Percentiles rank a stretch among this genome's conserved stretches.
Evolutionary conservation across 306 rosid species (phyloP).

Genomic region (Urtica urens): DNA sequence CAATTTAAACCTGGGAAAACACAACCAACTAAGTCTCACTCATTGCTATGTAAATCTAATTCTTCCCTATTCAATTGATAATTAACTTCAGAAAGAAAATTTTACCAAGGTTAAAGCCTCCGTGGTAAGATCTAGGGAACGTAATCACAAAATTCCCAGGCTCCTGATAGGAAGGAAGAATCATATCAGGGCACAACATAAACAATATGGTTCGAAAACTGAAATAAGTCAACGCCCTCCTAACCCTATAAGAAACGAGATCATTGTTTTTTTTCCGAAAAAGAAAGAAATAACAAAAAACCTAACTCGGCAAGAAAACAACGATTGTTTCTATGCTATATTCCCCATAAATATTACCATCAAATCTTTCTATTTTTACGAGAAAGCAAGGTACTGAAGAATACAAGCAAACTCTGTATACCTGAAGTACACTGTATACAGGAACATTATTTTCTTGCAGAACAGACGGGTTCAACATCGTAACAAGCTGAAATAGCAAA

Average conservation of each 20-base stretch:
- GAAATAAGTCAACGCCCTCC: background rate
- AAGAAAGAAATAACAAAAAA: no score
- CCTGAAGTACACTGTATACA: conserved; percentile 82
- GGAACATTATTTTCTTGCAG: conserved; percentile 84
- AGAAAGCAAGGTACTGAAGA: no score
- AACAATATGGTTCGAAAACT: background rate
- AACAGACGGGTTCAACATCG: conserved; percentile 96
- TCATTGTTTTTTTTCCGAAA: no score
- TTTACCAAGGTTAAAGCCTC: conserved; percentile 95
- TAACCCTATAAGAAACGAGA: no score
- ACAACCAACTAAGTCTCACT: conserved; percentile 9
- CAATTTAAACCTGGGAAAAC: conserved; percentile 75
- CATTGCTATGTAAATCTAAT: conserved; percentile 3
- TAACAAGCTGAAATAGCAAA: conserved; percentile 94
- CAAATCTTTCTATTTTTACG: no score
- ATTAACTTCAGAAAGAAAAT: conserved; percentile 13
- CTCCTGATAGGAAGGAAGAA: conserved; percentile 47
- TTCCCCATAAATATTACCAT: no score
- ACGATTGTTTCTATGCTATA: no score
- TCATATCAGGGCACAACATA: conserved; percentile 5
- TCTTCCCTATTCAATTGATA: conserved; percentile 4
- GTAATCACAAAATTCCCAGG: conserved; percentile 97
- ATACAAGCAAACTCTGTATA: conserved; percentile 17
- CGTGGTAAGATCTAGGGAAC: conserved; percentile 93
- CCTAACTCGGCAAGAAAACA: no score